Base-by-base conservation (phyloP, 495 filamentous ascomycete species). In the Neurospora discreta region DNA sequence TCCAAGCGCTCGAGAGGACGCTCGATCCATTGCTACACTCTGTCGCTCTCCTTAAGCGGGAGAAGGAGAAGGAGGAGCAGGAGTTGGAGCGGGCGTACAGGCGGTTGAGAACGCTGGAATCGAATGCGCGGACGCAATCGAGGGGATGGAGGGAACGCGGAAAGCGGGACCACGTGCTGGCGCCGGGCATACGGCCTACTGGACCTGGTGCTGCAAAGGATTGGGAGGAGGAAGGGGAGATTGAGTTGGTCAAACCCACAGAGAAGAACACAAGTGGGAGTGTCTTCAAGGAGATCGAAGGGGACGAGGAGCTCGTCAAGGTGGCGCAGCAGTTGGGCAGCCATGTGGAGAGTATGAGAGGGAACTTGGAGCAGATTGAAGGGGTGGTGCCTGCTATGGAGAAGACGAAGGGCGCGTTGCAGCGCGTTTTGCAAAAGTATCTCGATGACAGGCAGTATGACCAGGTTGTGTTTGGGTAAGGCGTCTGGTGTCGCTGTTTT, bases 331-430 rank as follows among this genome's bases (percentile, higher is more conserved):
- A 84, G 75, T 77, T 85, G 58, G 80, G 77, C 4, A 82, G 70
- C 69, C 84, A 85, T 70, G 84, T 86, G 83, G 81, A 85, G 74
- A 85, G 76, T 84, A 90, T 85, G 89, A 87, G 79, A 79, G 87
- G 75, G 83, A 91, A 84, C 77, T 85, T 82, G 78, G 86, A 79
- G 52, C 83, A 85, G 77, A 81, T 85, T 30, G 82, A 84, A 1
- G 84, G 82, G 0, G 78, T 86, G 23, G 72, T 82, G 60, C 82
- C 82, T 7, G 80, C 79, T 6, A 81, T 85, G 23, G 76, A 74
- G 60, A 80, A 77, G 74, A 82, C 74, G 80, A 86, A 82, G 77
- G 87, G 73, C 69, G 81, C 76, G 70, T 72, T 78, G 44, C 80
- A 76, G 77, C 77, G 76, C 44, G 78, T 80, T 73, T 75, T 83